Conservation (phyloP, 257 asterid genomes). For the Marsdenia floribunda region DNA sequence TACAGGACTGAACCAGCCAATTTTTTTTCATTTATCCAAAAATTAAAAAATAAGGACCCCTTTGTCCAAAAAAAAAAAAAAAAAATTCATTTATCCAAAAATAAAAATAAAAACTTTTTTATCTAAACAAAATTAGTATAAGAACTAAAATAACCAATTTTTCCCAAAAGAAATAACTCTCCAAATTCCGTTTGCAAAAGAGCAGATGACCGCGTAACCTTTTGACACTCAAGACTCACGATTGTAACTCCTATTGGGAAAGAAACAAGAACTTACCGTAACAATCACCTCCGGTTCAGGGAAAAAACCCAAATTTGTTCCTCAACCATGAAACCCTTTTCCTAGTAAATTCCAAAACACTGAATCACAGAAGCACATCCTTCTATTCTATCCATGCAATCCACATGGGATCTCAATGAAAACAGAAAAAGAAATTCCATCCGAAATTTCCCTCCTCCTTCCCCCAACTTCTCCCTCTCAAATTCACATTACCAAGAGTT, state of each 20-base stretch:
- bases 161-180: too few species aligned
- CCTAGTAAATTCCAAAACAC: neutral
- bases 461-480: neutral
- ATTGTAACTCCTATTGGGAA: neutral
- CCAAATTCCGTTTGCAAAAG: too few species aligned
- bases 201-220: neutral
- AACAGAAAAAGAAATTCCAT: neutral
- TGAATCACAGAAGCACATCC: neutral
- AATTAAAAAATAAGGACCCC: too few species aligned
- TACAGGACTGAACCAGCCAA: too few species aligned
- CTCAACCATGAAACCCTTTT: neutral
- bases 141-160: too few species aligned
- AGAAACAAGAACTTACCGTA: neutral
- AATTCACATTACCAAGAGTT: neutral
- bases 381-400: neutral
- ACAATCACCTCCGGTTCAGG: neutral
- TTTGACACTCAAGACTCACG: too few species aligned
- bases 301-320: neutral
- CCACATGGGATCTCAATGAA: conserved; percentile 7
- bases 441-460: neutral
- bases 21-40: too few species aligned
- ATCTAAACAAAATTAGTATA: too few species aligned
- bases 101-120: too few species aligned
- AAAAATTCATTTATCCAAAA: too few species aligned
- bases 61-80: too few species aligned